Conservation (phyloP, 148 eudicot genomes). For the Diospyros kaki region DNA sequence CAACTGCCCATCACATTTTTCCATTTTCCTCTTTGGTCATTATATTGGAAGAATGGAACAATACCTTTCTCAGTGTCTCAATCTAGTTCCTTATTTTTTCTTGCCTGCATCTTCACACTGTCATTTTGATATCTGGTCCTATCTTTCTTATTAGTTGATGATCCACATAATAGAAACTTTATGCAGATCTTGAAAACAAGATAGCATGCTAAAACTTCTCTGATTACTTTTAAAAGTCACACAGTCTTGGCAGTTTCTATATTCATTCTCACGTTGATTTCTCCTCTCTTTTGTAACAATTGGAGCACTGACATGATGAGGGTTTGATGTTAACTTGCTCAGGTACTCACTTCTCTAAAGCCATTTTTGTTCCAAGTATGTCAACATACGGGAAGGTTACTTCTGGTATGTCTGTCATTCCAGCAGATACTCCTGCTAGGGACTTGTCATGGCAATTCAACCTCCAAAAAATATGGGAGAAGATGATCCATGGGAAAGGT, state of each 20-base stretch:
- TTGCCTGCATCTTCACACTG: neutral
- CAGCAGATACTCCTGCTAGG: constrained; percentile 28
- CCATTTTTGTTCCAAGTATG: constrained; percentile 75
- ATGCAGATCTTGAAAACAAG: neutral
- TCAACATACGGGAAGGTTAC: constrained; percentile 77
- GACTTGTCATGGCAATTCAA: constrained; percentile 76
- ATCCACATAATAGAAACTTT: neutral
- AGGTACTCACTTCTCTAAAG: constrained; percentile 71
- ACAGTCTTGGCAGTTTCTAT: neutral
- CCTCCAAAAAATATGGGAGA: constrained; percentile 77
- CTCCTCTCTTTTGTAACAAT: neutral
- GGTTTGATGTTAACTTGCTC: constrained; percentile 19
- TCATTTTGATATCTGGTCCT: too few relatives aligned
- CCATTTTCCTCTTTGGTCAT: neutral
- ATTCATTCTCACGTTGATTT: neutral
- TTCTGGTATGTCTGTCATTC: constrained; percentile 49
- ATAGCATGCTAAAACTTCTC: neutral
- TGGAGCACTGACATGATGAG: constrained; percentile 12
- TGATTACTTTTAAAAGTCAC: neutral
- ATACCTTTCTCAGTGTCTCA: neutral
- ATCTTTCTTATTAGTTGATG: too few relatives aligned
- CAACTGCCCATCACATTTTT: neutral
- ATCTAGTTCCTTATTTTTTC: neutral
- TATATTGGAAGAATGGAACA: neutral
- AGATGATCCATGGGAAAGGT: constrained; percentile 59